Evolutionary conservation across 768 basidiomycete genomes (phyloP), one percentile per base, ranked within the genome.

Genomic region (Hortiboletus flavorubellus): DNA sequence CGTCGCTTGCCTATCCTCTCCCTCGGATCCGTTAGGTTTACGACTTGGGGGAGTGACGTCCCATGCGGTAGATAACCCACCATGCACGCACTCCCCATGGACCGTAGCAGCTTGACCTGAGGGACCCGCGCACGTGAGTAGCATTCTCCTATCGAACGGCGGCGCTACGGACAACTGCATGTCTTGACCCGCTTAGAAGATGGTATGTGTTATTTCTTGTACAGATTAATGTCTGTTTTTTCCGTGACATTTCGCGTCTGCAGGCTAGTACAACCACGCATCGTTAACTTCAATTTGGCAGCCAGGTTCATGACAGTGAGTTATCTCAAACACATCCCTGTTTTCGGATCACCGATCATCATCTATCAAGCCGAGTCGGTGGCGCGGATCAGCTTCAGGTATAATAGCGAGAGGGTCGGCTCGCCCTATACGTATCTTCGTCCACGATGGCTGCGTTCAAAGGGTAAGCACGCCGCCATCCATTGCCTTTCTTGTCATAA

Each of bases 341-440:
- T 49, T 26, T 43, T 50, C 38, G 48, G 43, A 38, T 51, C 43
- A 40, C 37, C 26, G 3, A 26, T 26, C 33, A n/a, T 51, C 43
- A 40, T 41, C 26, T 26, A 26, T 26, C 33, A n/a, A 40, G 30
- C 7, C 39, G 14, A 34, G 18, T 14, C n/a, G 21, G 16, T 42
- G 38, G 29, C 33, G 29, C 39, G 35, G 47, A 61, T 62, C 55
- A 52, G 31, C 38, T 59, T 48, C 53, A 14, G 30, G 31, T 29
- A 39, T 21, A 21, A 37, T 31, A 16, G 18, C 37, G 26, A 45
- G 49, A 21, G 16, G 37, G 37, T 34, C 34, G 23, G 49, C 26
- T 31, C 30, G 33, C 33, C 26, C 26, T 26, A 26, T 26, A 26
- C 26, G 26, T 26, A 26, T 26, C 26, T 26, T 26, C 14, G 15